These are phyloP conservation scores for Begonia fuchsioides DNA, from an alignment of 306 rosid species.

Conservation along the genomic window DNA sequence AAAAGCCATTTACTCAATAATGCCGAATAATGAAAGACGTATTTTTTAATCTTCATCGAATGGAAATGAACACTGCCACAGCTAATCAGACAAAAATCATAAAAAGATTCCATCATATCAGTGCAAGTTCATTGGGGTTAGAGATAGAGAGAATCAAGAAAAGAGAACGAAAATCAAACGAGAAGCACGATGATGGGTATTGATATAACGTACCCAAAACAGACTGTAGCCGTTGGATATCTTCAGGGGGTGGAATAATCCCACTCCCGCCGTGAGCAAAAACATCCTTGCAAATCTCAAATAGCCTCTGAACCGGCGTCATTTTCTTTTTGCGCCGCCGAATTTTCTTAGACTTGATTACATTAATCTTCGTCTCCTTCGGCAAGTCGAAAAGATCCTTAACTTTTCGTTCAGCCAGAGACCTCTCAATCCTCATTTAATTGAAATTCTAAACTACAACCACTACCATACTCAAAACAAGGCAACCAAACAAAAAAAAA, in stretches of 20 bases:
- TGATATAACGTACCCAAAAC: conserved; percentile 47
- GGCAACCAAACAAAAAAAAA: no score
- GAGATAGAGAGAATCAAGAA: no score
- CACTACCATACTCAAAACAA: background rate
- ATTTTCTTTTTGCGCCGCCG: conserved; percentile 65
- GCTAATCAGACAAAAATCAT: no score
- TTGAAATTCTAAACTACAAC: conserved; percentile 5
- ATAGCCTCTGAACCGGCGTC: conserved; percentile 59
- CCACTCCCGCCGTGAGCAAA: conserved; percentile 37
- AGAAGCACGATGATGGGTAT: background rate
- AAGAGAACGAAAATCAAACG: no score
- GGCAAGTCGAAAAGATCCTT: conserved; percentile 40
- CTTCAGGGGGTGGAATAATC: conserved; percentile 39
- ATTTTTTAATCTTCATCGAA: no score
- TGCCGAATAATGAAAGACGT: no score
- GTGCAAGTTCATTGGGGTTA: no score
- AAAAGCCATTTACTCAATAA: no score
- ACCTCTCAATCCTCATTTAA: conserved; percentile 74
- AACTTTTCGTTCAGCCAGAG: conserved; percentile 48
- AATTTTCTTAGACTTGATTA: conserved; percentile 38
- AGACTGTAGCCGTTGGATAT: conserved; percentile 44
- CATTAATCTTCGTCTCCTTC: conserved; percentile 34
- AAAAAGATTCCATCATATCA: no score
- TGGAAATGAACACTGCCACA: no score
- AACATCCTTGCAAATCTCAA: conserved; percentile 59